These are phyloP conservation scores for Juglanconis juglandina DNA, from an alignment of 2,329 filamentous ascomycete species.

Conservation along the genomic window DNA sequence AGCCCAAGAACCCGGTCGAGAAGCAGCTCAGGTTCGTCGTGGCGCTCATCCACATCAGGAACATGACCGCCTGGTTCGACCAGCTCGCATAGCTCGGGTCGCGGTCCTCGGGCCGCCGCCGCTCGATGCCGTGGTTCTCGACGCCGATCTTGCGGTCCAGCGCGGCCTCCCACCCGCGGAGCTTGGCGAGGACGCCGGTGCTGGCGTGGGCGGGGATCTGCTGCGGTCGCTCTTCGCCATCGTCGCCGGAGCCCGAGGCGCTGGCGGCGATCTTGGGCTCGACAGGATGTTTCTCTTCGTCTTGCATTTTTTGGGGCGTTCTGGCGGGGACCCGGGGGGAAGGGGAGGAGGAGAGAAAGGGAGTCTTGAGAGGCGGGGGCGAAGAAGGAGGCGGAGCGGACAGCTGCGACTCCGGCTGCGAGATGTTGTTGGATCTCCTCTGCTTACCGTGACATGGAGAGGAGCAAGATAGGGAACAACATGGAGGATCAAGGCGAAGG, in stretches of 20 bases:
- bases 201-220: constrained; percentile 9
- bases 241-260: constrained; percentile 2
- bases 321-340: too few relatives aligned
- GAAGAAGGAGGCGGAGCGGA: too few relatives aligned
- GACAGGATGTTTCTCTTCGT: constrained; percentile 12
- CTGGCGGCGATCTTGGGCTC: constrained; percentile 12
- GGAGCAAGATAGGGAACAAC: too few relatives aligned
- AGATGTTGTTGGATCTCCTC: too few relatives aligned
- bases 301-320: constrained; percentile 2
- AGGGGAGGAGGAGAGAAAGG: too few relatives aligned
- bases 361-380: too few relatives aligned
- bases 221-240: background rate
- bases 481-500: too few relatives aligned
- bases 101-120: constrained; percentile 42
- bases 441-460: too few relatives aligned
- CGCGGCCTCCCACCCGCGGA: constrained; percentile 40
- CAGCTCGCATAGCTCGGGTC: constrained; percentile 33
- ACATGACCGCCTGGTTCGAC: constrained; percentile 45
- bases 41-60: constrained; percentile 48
- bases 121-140: constrained; percentile 43
- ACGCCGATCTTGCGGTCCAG: constrained; percentile 46
- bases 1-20: constrained; percentile 48
- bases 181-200: constrained; percentile 30
- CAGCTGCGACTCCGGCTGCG: too few relatives aligned
- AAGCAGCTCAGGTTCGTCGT: constrained; percentile 52